A percentile compares a stretch with the other conserved stretches of the same genome.
phyloP scores from a whole-genome alignment of 192 early-diverging fungal species.

The Mortierella claussenii region DNA sequence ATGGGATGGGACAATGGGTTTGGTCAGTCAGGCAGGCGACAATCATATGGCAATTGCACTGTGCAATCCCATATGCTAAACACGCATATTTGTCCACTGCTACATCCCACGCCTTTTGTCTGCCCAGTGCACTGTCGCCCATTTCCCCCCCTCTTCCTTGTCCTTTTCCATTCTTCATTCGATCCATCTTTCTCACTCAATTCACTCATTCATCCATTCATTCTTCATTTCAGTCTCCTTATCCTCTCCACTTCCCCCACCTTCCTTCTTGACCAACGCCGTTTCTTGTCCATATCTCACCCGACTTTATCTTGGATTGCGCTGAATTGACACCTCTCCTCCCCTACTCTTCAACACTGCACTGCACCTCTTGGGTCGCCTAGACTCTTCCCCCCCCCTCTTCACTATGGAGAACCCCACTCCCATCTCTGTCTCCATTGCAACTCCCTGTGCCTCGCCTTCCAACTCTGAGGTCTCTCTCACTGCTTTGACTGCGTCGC shows the following conservation, averaged over 20 bases:
- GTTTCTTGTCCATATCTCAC: too few species aligned
- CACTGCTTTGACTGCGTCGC: conserved; percentile 1
- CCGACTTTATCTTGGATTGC: too few species aligned
- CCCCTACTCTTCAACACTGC: too few species aligned
- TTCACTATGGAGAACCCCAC: conserved; percentile 7
- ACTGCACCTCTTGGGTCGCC: too few species aligned
- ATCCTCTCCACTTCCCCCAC: background rate
- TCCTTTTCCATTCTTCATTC: background rate
- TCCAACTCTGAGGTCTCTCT: conserved; percentile 9
- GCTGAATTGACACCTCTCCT: too few species aligned
- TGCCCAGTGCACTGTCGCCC: background rate
- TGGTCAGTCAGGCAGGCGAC: too few species aligned
- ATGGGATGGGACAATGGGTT: too few species aligned
- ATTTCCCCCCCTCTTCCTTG: conserved; percentile 4
- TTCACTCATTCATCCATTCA: background rate
- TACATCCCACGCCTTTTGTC: too few species aligned
- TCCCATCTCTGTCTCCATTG: conserved; percentile 22
- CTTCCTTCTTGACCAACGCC: background rate
- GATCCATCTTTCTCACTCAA: background rate
- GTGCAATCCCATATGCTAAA: too few species aligned
- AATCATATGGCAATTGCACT: too few species aligned
- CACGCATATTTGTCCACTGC: too few species aligned
- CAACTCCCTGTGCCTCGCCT: too few species aligned
- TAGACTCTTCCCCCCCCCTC: background rate
- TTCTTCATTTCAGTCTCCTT: background rate